Evolutionary conservation across 768 basidiomycete genomes (phyloP).

Genomic region (Naganishia onofrii): DNA sequence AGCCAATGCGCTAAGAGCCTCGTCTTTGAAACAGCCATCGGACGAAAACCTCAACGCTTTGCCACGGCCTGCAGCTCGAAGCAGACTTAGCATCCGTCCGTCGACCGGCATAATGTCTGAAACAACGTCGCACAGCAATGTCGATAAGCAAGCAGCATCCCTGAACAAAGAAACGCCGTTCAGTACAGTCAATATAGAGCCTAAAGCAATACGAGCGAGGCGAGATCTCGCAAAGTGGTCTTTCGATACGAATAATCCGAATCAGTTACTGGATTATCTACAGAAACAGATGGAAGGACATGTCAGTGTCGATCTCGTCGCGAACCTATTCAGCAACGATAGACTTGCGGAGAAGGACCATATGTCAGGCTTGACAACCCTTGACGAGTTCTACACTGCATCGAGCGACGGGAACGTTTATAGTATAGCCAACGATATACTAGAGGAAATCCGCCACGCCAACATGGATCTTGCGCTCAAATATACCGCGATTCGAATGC

Average conservation of each 20-base stretch:
- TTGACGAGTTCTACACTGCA: constrained; percentile 72
- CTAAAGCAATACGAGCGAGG: constrained; percentile 66
- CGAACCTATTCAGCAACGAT: constrained; percentile 86
- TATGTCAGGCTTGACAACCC: constrained; percentile 67
- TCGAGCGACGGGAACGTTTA: constrained; percentile 60
- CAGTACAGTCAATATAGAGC: constrained; percentile 52
- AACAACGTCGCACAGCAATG: constrained; percentile 52
- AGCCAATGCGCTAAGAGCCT: constrained; percentile 58
- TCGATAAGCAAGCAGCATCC: background rate
- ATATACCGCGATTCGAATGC: constrained; percentile 83
- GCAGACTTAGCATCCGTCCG: constrained; percentile 11
- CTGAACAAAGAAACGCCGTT: constrained; percentile 18
- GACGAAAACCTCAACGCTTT: constrained; percentile 3
- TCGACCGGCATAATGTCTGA: constrained; percentile 57
- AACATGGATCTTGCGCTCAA: constrained; percentile 90
- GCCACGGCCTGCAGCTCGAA: constrained; percentile 14
- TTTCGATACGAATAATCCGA: constrained; percentile 77
- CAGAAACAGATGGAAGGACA: constrained; percentile 89
- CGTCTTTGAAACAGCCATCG: constrained; percentile 51
- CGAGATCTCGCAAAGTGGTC: constrained; percentile 74
- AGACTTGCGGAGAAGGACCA: constrained; percentile 93
- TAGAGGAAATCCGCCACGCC: constrained; percentile 68
- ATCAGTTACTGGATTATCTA: constrained; percentile 80
- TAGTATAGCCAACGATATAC: constrained; percentile 56
- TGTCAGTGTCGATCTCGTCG: constrained; percentile 69